phyloP scores from a whole-genome alignment of 2,329 filamentous ascomycete genomes.

The Cercospora zeae-maydis region DNA sequence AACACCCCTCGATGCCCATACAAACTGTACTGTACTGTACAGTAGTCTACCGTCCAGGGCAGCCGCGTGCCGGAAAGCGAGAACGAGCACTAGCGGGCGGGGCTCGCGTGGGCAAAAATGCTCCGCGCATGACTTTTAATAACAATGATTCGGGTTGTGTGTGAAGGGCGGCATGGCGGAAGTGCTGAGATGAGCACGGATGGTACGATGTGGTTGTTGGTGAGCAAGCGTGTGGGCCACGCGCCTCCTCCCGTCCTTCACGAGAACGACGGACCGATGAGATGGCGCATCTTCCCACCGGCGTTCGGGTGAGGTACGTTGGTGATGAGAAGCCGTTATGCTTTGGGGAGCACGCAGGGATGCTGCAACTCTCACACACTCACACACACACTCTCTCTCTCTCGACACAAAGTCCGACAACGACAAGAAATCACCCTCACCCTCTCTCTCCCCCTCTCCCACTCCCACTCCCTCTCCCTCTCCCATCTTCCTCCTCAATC shows the following conservation, averaged over 20 bases:
- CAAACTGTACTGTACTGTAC: too few relatives aligned
- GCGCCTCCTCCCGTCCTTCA: neutral
- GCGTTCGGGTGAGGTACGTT: neutral
- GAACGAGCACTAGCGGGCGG: neutral
- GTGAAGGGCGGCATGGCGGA: neutral
- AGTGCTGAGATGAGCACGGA: neutral
- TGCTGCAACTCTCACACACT: too few relatives aligned
- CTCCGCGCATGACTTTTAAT: neutral
- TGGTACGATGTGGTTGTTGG: neutral
- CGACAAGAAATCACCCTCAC: neutral
- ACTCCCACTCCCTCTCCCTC: neutral
- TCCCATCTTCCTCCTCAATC: neutral
- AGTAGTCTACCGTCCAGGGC: neutral
- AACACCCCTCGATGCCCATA: too few relatives aligned
- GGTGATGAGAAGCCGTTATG: neutral
- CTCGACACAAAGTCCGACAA: neutral
- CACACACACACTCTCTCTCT: too few relatives aligned
- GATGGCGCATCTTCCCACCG: neutral
- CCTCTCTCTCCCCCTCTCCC: neutral
- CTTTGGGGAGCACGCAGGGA: constrained; percentile 3
- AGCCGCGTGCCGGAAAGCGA: neutral
- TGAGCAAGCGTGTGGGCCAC: neutral
- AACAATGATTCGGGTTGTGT: too few relatives aligned
- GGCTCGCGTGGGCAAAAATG: neutral
- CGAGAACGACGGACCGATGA: neutral